Evolutionary conservation across 106 monocot genomes (phyloP).

Genomic region (Allium sativum): DNA sequence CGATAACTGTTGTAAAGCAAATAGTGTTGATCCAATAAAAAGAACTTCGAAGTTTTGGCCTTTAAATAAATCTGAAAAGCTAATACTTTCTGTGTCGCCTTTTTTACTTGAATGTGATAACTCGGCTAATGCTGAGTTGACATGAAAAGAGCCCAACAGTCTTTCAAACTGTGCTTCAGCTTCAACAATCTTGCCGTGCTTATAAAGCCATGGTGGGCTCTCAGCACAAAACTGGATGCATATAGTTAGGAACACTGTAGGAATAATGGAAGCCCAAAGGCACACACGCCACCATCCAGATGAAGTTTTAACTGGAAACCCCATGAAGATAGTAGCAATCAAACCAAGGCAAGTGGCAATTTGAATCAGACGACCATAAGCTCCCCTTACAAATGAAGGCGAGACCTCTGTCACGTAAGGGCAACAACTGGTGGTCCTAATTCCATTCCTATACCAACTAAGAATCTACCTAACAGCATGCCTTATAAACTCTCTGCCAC

Average conservation of each 20-base stretch:
- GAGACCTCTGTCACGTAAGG: slow-evolving; percentile 93
- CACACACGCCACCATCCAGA: slow-evolving; percentile 90
- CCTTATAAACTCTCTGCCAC: slow-evolving; percentile 42
- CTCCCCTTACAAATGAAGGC: slow-evolving; percentile 82
- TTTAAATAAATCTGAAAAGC: slow-evolving; percentile 50
- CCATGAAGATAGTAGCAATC: slow-evolving; percentile 60
- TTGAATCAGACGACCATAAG: slow-evolving; percentile 96
- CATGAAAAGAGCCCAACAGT: slow-evolving; percentile 53
- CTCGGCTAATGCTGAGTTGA: slow-evolving; percentile 64
- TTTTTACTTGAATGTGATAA: slow-evolving; percentile 49
- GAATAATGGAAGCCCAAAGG: slow-evolving; percentile 72
- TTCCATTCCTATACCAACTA: slow-evolving; percentile 93
- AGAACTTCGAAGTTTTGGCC: too few species aligned
- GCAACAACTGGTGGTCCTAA: slow-evolving; percentile 89
- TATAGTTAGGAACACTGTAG: slow-evolving; percentile 65
- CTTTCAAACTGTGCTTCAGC: slow-evolving; percentile 73
- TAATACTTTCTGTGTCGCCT: slow-evolving; percentile 57
- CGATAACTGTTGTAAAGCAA: too few species aligned
- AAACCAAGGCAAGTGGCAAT: slow-evolving; percentile 96
- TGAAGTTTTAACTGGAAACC: slow-evolving; percentile 69
- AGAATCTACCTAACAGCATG: slow-evolving; percentile 94
- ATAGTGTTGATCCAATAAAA: too few species aligned
- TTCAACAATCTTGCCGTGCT: slow-evolving; percentile 70
- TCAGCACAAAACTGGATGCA: slow-evolving; percentile 92
- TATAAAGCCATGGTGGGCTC: slow-evolving; percentile 95